Evolutionary conservation across 176 grass and related monocot species (phyloP).

Genomic region (Oryza brachyantha): DNA sequence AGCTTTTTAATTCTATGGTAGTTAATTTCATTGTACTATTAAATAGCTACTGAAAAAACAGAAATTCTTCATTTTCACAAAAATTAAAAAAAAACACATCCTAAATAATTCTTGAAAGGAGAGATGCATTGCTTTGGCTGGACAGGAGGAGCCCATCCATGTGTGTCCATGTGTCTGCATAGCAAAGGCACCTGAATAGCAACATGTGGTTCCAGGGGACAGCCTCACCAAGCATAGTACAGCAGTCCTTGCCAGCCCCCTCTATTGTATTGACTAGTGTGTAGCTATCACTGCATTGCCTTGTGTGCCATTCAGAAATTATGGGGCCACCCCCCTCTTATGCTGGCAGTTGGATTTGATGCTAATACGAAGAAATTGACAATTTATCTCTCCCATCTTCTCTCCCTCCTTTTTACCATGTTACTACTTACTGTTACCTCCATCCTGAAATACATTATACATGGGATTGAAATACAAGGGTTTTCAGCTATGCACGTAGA

Average conservation of each 20-base stretch:
- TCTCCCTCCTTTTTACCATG: not conserved
- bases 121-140: constrained; percentile 44
- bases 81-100: too few species aligned
- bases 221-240: constrained; percentile 19
- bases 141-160: constrained; percentile 57
- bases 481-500: too few species aligned
- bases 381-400: not conserved
- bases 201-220: constrained; percentile 25
- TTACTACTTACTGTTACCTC: not conserved
- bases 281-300: constrained; percentile 32
- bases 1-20: too few species aligned
- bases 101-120: constrained; percentile 44
- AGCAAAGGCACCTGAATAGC: constrained; percentile 41
- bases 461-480: too few species aligned
- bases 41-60: too few species aligned
- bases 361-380: not conserved
- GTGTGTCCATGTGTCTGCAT: constrained; percentile 41
- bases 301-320: not conserved
- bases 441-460: too few species aligned
- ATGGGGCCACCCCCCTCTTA: not conserved
- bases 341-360: constrained; percentile 29
- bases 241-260: constrained; percentile 21
- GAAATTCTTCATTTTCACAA: too few species aligned
- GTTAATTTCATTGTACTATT: too few species aligned
- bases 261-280: not conserved